Base-by-base conservation (phyloP, 1,139 yeast species). In the Geotrichum siamense region DNA sequence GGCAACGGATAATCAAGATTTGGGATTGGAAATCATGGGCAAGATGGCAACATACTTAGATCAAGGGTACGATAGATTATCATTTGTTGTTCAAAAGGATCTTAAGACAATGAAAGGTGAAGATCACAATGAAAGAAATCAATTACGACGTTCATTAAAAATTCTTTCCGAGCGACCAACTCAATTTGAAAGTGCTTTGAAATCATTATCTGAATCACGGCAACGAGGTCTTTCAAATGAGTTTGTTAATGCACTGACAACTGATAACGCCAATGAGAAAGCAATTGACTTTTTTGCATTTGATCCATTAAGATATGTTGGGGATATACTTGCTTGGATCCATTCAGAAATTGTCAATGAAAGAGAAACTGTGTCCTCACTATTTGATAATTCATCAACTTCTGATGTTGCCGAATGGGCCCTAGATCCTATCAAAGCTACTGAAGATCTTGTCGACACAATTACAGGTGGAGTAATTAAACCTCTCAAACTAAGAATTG, bases 291-390 rank as follows among this genome's bases (percentile, higher is more conserved):
- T 81, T 40, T 74, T 81, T 9, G 81, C 89, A 0, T 84, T 82
- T 59, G 96, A 91, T 61, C 85, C 96, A 1, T 68, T 78, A 16
- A 70, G 95, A 47, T 87, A 79, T 54, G 72, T 85, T 16, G 95
- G 97, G 22, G 97, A 87, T 60, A 72, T 91, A 26, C 66, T 91
- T 38, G 98, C 98, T 0, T 84, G 85, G 67, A 73, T 89, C 12
- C 97, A 93, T 58, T 76, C 93, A 0, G 74, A 86, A n/a, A 79
- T 89, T 28, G 94, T 87, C 3, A 84, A 85, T 61, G 98, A 93
- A 61, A 72, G 78, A 30, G 98, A 93, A 58, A 72, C 82, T 29
- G 72, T 91, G 13, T 72, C 73, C 5, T 72, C 74, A 9, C 57
- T 81, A 44, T 72, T 81, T 48, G 50, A 43, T 15, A 51, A 52